These are phyloP conservation scores for Phytophthora nicotianae DNA, from an alignment of 352 stramenopile species.

Conservation along the genomic window DNA sequence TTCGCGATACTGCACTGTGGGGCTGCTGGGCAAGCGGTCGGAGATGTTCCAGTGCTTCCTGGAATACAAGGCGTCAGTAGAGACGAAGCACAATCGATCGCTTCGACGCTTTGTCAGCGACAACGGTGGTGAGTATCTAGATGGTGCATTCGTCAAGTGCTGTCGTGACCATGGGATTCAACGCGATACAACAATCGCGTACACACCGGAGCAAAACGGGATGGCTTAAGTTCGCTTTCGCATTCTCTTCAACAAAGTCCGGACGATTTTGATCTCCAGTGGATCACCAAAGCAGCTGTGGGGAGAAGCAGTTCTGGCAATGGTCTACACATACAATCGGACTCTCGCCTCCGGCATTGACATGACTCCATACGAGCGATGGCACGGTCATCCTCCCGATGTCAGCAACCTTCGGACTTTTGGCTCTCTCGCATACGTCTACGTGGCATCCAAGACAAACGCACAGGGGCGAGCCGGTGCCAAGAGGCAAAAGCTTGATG, in stretches of 20 bases:
- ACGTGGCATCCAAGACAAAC: neutral
- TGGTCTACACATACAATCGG: neutral
- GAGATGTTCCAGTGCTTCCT: conserved; percentile 15
- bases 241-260: neutral
- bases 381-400: neutral
- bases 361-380: neutral
- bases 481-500: neutral
- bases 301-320: neutral
- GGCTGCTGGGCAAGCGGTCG: neutral
- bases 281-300: neutral
- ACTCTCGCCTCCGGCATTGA: neutral
- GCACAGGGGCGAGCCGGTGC: neutral
- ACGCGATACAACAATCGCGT: neutral
- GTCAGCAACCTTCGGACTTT: neutral
- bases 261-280: neutral
- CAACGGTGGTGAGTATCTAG: conserved; percentile 8
- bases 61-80: conserved; percentile 3
- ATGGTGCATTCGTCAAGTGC: neutral
- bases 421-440: neutral
- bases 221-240: neutral
- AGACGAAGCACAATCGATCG: conserved; percentile 4
- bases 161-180: conserved; percentile 1
- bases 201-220: neutral
- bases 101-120: conserved; percentile 15
- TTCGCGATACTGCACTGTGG: neutral